Evolutionary conservation across 768 basidiomycete genomes (phyloP), one percentile per base, ranked within the genome.

Genomic region (Xerocomellus dryophilus): DNA sequence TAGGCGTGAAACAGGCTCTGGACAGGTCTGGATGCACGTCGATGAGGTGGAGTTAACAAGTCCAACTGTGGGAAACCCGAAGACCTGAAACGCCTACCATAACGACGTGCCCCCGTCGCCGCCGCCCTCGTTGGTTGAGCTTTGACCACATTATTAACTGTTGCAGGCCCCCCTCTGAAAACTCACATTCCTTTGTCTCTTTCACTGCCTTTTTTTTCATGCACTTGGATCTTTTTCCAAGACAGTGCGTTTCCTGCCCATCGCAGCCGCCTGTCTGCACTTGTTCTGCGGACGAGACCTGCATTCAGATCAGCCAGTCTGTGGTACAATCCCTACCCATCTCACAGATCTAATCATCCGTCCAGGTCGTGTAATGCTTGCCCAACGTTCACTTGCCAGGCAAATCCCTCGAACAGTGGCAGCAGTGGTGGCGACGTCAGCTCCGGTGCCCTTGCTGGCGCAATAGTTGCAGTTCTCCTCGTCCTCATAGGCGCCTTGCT

Each of bases 381-480:
- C 61, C 66, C 75, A 12, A 69, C 70, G 40, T 81, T 79, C 61
- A 66, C 69, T 56, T 91, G 88, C 61, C 76, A 82, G 25, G 50
- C 73, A 29, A 73, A 48, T 18, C 25, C 60, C 18, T 57, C 53
- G 25, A 52, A 48, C 21, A 56, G 63, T 5, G 12, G 38, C 15
- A 38, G 34, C 41, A 34, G 48, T 20, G 78, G 80, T 25, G 66
- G 69, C 5, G 81, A 81, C 10, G 71, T 83, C 47, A 84, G 85
- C 65, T 78, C 81, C 49, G 88, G 88, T 41, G 88, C 85, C 3
- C 76, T 90, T 18, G 89, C 86, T 18, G 90, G 88, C 43, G 88
- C 83, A 39, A 78, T 92, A 53, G 73, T 90, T 29, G 88, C 82
- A 32, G 76, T 77, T 11, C 62, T 92, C 40, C 63, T 85, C 10